Base-by-base conservation (phyloP, 106 monocot species). In the Apostasia shenzhenica region DNA sequence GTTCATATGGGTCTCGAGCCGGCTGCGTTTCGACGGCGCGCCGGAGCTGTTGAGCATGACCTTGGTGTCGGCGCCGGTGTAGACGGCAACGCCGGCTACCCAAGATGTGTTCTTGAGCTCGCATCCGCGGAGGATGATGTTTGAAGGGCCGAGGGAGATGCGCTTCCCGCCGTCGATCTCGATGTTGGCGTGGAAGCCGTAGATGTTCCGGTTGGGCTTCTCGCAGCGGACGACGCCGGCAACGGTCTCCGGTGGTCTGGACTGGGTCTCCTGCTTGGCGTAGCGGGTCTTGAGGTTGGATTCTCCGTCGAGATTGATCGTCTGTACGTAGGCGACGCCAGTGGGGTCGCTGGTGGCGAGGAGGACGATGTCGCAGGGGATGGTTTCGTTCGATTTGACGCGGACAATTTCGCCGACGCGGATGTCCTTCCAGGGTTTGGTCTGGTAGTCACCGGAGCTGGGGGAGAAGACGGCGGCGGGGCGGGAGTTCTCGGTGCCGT, bases 1-100 rank as follows among this genome's bases (percentile, higher is more conserved):
- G 61, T 94, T 94, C 90, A 94, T 87, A 48, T 82, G 79, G 26
- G 71, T 75, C 72, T 94, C 93, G n/a, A 94, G 61, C 6, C 86
- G 61, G 69, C 86, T 86, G 71, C 90, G 60, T 72, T 94, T 94
- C 3, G 84, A 94, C 3, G 84, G 81, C 1, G 93, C 73, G 5
- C 84, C 89, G 9, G 93, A 84, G 76, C 75, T 87, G 65, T 94
- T 94, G 6, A 90, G 74, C 93, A 94, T 94, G 46, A 90, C 93
- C 74, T 94, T 94, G 7, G 93, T 94, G 52, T 94, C 86, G 67
- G 52, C 71, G 0, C 93, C 93, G 4, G 84, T 66, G 70, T 94
- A 94, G 6, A 89, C 93, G 37, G 84, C 89, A 12, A 93, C 86
- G 5, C 93, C 93, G 6, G 84, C 62, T 1, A 72, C 80, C 86